Percentiles rank a stretch among this genome's conserved stretches.
phyloP scores from a whole-genome alignment of 108 stramenopile species.

The Nitzschia sp. region DNA sequence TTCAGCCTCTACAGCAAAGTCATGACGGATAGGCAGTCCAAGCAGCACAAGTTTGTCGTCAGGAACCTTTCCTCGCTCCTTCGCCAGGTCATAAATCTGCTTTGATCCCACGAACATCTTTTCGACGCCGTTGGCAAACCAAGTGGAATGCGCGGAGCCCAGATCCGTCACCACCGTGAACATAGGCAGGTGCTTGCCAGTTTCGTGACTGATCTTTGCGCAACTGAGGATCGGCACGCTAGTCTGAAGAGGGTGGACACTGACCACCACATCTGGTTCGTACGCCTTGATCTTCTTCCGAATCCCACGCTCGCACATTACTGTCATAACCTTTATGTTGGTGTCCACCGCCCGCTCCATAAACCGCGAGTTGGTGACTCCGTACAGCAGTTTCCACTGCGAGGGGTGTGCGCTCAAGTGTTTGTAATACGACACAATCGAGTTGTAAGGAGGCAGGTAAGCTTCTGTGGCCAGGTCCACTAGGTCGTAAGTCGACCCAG shows the following conservation, averaged over 20 bases:
- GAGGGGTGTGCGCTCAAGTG: constrained; percentile 74
- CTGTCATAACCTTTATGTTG: constrained; percentile 72
- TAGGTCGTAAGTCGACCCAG: constrained; percentile 77
- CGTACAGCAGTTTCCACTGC: constrained; percentile 85
- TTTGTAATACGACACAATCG: constrained; percentile 70
- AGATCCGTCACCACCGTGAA: constrained; percentile 98
- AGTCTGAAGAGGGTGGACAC: constrained; percentile 96
- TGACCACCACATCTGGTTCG: constrained; percentile 91
- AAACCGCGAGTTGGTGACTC: constrained; percentile 66
- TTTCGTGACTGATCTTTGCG: constrained; percentile 73
- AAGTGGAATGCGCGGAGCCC: constrained; percentile 88
- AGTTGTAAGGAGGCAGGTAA: constrained; percentile 73
- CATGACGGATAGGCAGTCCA: constrained; percentile 94
- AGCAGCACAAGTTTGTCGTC: constrained; percentile 81
- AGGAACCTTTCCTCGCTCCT: constrained; percentile 73
- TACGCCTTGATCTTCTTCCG: constrained; percentile 59
- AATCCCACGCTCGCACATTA: constrained; percentile 74
- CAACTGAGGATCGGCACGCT: constrained; percentile 88
- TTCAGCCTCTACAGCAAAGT: constrained; percentile 76
- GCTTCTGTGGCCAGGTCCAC: constrained; percentile 74
- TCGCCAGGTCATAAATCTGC: constrained; percentile 71
- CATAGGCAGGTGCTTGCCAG: constrained; percentile 79
- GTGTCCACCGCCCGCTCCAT: constrained; percentile 78
- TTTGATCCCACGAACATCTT: constrained; percentile 90
- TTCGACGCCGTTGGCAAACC: constrained; percentile 92